Evolutionary conservation across 768 basidiomycete genomes (phyloP).

Genomic region (Strobilomyces confusus): DNA sequence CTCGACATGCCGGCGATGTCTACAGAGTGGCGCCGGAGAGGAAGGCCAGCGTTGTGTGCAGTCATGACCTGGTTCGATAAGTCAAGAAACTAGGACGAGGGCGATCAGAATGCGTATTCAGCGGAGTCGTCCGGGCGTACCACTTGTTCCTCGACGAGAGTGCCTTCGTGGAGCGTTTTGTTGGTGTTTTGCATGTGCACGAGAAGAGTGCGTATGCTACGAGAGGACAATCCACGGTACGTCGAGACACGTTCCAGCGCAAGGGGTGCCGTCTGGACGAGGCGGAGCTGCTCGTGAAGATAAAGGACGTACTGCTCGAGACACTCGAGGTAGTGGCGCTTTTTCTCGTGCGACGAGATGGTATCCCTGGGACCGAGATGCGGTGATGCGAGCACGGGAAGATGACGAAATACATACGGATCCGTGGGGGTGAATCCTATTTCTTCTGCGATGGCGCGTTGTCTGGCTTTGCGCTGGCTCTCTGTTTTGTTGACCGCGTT

Average conservation of each 20-base stretch:
- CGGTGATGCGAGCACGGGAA: background rate
- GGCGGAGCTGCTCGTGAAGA: conserved; percentile 56
- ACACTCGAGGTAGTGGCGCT: conserved; percentile 68
- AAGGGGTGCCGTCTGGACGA: conserved; percentile 44
- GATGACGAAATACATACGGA: conserved; percentile 41
- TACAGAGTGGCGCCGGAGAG: conserved; percentile 31
- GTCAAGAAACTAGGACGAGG: conserved; percentile 25
- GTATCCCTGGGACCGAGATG: conserved; percentile 42
- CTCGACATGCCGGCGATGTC: conserved; percentile 19
- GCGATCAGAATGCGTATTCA: background rate
- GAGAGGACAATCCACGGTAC: conserved; percentile 55
- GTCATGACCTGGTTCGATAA: conserved; percentile 27
- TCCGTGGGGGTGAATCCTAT: conserved; percentile 58
- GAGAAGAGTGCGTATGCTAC: conserved; percentile 65
- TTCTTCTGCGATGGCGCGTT: conserved; percentile 52
- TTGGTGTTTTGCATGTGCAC: conserved; percentile 65
- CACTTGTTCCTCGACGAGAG: conserved; percentile 50
- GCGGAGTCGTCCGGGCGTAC: conserved; percentile 31
- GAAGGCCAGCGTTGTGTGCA: conserved; percentile 21
- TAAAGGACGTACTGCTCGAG: conserved; percentile 68
- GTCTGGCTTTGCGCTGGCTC: conserved; percentile 52
- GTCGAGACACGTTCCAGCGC: conserved; percentile 47
- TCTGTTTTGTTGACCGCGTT: conserved; percentile 34
- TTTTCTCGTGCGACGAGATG: conserved; percentile 80
- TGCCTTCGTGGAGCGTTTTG: conserved; percentile 46